Percentiles rank a stretch among this genome's conserved stretches.
Conservation (phyloP, 176 grass and related monocot species). For the Oryza punctata region DNA sequence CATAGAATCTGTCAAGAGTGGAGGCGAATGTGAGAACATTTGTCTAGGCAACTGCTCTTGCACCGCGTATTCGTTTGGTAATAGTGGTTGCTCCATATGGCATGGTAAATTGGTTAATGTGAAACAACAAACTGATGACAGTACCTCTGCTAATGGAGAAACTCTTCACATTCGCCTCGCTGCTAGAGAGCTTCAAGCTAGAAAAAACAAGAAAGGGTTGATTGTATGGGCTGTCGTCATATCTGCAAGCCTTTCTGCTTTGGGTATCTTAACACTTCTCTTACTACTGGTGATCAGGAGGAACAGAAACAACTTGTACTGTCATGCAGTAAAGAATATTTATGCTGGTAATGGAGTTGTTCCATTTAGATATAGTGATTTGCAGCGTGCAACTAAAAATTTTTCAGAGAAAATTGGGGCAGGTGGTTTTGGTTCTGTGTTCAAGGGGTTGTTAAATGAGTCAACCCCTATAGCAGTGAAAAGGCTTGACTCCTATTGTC, state of each 20-base stretch:
- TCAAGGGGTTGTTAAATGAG: neutral
- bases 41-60: neutral
- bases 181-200: neutral
- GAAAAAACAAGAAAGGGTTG: neutral
- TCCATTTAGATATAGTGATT: slow-evolving; percentile 2
- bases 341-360: neutral
- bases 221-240: neutral
- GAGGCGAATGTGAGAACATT: neutral
- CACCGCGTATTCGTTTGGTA: neutral
- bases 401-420: neutral
- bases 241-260: neutral
- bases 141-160: neutral
- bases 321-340: neutral
- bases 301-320: neutral
- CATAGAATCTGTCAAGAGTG: neutral
- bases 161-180: slow-evolving; percentile 18
- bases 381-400: neutral
- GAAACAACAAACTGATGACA: neutral
- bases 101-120: neutral
- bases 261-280: neutral
- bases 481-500: neutral
- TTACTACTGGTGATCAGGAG: neutral
- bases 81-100: neutral
- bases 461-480: slow-evolving; percentile 9
- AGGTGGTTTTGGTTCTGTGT: slow-evolving; percentile 29